These are phyloP conservation scores for Isochrysis galbana DNA, from an alignment of 78 protist species.

Conservation along the genomic window DNA sequence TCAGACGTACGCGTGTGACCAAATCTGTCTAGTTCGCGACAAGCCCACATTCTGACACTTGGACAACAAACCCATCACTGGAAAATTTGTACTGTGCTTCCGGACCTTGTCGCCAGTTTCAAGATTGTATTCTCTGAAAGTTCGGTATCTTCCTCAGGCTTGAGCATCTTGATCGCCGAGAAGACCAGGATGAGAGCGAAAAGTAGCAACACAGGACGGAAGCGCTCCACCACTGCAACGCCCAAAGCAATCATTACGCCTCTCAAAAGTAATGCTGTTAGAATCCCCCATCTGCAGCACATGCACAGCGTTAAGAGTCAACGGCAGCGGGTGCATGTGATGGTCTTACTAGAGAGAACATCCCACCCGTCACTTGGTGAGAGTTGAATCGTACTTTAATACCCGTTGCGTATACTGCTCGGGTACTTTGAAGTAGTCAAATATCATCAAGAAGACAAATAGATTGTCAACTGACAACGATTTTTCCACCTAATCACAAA, in stretches of 20 bases:
- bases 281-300: too few species aligned
- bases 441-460: constrained; percentile 11
- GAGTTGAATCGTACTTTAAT: too few species aligned
- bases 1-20: too few species aligned
- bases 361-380: too few species aligned
- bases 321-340: too few species aligned
- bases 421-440: constrained; percentile 1
- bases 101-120: not conserved
- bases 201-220: not conserved
- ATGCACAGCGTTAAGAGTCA: too few species aligned
- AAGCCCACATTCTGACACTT: too few species aligned
- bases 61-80: too few species aligned
- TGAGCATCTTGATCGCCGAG: not conserved
- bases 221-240: not conserved
- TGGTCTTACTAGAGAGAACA: too few species aligned
- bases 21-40: too few species aligned
- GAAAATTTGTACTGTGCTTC: too few species aligned
- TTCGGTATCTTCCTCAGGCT: not conserved
- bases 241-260: constrained; percentile 7
- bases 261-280: not conserved
- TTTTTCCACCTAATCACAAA: not conserved
- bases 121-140: not conserved
- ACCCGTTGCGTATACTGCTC: not conserved
- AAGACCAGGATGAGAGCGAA: not conserved
- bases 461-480: constrained; percentile 22